phyloP scores from a whole-genome alignment of 139 green algal species.

The Micractinium conductrix region DNA sequence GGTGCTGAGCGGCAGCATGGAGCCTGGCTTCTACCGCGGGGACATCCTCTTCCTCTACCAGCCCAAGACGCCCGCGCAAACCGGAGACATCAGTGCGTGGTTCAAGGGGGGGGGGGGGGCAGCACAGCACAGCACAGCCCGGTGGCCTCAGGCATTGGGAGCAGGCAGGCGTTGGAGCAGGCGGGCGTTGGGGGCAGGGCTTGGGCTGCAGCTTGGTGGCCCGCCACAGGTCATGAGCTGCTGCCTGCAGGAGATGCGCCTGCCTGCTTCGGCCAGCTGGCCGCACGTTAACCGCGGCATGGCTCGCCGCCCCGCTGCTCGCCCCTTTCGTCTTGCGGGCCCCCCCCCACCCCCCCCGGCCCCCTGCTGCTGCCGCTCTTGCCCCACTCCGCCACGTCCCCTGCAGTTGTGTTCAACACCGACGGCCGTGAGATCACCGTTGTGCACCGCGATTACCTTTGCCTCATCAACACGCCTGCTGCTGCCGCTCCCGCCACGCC shows the following conservation, averaged over 20 bases:
- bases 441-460: slow-evolving; percentile 77
- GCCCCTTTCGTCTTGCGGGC: too few relatives aligned
- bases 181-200: too few relatives aligned
- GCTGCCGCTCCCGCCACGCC: too few relatives aligned
- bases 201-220: too few relatives aligned
- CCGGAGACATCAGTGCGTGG: slow-evolving; percentile 24
- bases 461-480: background rate
- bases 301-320: too few relatives aligned
- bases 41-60: slow-evolving; percentile 98
- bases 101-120: background rate
- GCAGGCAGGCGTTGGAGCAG: too few relatives aligned
- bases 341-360: too few relatives aligned
- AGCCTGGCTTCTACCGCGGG: slow-evolving; percentile 94
- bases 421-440: slow-evolving; percentile 95
- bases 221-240: too few relatives aligned
- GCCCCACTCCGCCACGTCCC: slow-evolving; percentile 45
- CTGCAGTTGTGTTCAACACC: slow-evolving; percentile 93
- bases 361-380: background rate
- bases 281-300: too few relatives aligned
- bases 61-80: slow-evolving; percentile 56
- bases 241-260: too few relatives aligned
- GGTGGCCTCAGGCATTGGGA: too few relatives aligned
- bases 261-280: too few relatives aligned
- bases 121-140: background rate
- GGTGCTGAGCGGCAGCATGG: slow-evolving; percentile 98